Conservation (phyloP, 345 rosid species). For the Isatis tinctoria region DNA sequence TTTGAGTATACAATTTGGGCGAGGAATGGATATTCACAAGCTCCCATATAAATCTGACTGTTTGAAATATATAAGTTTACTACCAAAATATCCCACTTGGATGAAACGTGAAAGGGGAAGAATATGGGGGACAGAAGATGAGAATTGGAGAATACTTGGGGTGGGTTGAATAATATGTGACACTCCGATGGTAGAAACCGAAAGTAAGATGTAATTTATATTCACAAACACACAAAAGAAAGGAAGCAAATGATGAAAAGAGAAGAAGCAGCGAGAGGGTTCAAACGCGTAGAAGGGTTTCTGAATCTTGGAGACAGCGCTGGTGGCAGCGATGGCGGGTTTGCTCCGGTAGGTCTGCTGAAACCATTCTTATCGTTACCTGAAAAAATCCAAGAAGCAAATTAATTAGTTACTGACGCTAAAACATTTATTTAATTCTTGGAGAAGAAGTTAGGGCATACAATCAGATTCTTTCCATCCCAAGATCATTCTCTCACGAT, state of each 20-base stretch:
- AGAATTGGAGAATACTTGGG: background rate
- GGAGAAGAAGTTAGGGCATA: slow-evolving; percentile 33
- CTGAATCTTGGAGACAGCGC: background rate
- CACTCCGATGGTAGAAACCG: background rate
- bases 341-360: background rate
- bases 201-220: background rate
- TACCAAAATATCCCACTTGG: background rate
- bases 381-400: background rate
- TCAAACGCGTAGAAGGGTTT: background rate
- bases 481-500: slow-evolving; percentile 58
- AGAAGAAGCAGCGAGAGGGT: background rate
- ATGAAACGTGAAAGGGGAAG: background rate
- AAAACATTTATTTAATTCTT: background rate
- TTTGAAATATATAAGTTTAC: background rate
- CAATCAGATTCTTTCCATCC: slow-evolving; percentile 69
- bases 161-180: background rate
- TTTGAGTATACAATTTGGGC: background rate
- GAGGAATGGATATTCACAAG: background rate
- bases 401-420: background rate
- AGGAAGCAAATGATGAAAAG: background rate
- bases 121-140: too few species aligned
- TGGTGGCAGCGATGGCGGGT: background rate
- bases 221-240: background rate
- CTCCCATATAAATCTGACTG: background rate
- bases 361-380: slow-evolving; percentile 24